These are phyloP conservation scores for Orbilia brochopaga DNA, from an alignment of 2,329 filamentous ascomycete species.

Conservation along the genomic window DNA sequence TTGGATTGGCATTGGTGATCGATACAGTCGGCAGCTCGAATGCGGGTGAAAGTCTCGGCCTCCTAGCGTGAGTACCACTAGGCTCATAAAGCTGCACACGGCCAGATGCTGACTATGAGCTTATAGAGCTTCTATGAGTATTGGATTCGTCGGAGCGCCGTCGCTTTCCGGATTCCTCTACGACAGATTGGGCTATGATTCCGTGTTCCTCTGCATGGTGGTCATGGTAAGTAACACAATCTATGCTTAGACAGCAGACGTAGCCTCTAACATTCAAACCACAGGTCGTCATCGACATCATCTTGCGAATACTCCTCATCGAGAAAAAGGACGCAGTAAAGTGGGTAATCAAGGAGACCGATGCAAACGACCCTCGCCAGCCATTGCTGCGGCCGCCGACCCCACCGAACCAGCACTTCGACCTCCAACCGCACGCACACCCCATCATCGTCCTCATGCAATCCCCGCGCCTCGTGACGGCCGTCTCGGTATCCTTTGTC, in stretches of 20 bases:
- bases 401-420: conserved; percentile 29
- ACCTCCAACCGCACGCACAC: conserved; percentile 37
- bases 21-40: conserved; percentile 49
- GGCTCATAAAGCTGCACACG: neutral
- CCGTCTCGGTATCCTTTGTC: conserved; percentile 41
- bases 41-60: conserved; percentile 44
- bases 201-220: conserved; percentile 45
- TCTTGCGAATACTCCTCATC: conserved; percentile 47
- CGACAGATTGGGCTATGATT: conserved; percentile 40
- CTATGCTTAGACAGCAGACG: neutral
- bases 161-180: conserved; percentile 44
- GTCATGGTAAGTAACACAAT: conserved; percentile 30
- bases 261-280: neutral
- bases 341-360: conserved; percentile 36
- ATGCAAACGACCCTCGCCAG: conserved; percentile 35
- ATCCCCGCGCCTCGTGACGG: conserved; percentile 43
- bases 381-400: conserved; percentile 25
- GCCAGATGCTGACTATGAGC: neutral
- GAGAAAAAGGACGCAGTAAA: conserved; percentile 49
- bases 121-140: conserved; percentile 40
- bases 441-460: conserved; percentile 36
- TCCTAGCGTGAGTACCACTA: conserved; percentile 28
- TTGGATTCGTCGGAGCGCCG: conserved; percentile 46
- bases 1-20: conserved; percentile 45
- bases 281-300: conserved; percentile 39